Base-by-base conservation (phyloP, 2,329 filamentous ascomycete genomes). In the Fusarium devonianum region DNA sequence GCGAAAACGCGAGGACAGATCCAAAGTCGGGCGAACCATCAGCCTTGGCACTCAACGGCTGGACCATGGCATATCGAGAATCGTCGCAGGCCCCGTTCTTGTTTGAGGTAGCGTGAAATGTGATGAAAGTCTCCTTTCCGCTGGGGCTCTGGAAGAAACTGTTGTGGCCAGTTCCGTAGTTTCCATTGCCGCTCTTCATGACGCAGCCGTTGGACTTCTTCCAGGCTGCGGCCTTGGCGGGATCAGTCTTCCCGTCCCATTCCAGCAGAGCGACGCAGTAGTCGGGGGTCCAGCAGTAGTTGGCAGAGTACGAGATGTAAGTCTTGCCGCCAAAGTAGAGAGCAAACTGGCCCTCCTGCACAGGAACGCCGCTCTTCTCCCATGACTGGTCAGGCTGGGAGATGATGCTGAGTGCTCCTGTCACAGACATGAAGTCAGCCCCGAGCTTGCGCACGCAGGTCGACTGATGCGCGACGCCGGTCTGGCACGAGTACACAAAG, bases 121-220 rank as follows among this genome's bases (percentile, higher is more conserved):
- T 76, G 40, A 79, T 81, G 76, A 76, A 84, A 3, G 75, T 78
- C 65, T 84, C 73, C 1, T 68, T 75, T 3, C 74, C 78, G 52
- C 84, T 79, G 0, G 81, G 80, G 53, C 78, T 83, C 19, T 67
- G 70, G 68, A 85, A 84, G 72, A 85, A 84, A 3, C 78, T 79
- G 57, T 83, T 83, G 53, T 83, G 80, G 0, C 79, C 81, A 0
- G 80, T 78, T 11, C 81, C 80, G 38, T 79, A 83, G 62, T 82
- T 81, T 3, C 80, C 80, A 49, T 83, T 83, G 2, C 75, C 79
- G 33, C 73, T 77, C 14, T 71, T 75, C 26, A 84, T 75, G 3
- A 80, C 71, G 7, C 78, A 80, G 0, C 79, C 78, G 12, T 66
- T 62, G 3, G 69, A 75, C 71, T 84, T 84, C 4, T 65, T 73